Evolutionary conservation across 2,329 filamentous ascomycete species (phyloP), one percentile per base, ranked within the genome.

Genomic region (Pestalotiopsis sp.): DNA sequence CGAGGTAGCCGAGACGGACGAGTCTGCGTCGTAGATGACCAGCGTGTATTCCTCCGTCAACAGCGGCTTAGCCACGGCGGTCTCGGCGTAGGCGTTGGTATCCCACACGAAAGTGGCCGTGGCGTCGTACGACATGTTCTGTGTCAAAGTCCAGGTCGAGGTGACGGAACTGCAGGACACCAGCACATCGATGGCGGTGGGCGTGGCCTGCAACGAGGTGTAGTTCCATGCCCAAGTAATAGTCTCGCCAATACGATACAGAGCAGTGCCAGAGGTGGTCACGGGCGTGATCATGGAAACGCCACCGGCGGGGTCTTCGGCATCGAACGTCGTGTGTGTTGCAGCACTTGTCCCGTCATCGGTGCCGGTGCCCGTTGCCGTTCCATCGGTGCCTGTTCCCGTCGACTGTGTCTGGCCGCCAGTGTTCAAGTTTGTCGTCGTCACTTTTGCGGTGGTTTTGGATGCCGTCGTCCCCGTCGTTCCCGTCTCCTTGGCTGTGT

Each of bases 161-260:
- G 82, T 78, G 59, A 83, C 86, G 7, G 77, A 77, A 56, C 85
- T 85, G 81, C 87, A 89, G 72, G 86, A 87, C 41, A 89, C 82
- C 68, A 90, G 77, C 14, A 91, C 81, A 71, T 91, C 88, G 68
- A 92, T 75, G 56, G 88, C 89, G 3, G 86, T 89, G 2, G 90
- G 90, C 1, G 83, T 86, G 31, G 81, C 87, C 67, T 84, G 81
- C 38, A 92, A 78, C 59, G 85, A 85, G 3, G 90, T 91, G 81
- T 91, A 91, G 80, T 91, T 91, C 89, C 89, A 92, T 61, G 80
- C 84, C 78, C 87, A 89, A 14, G 88, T 91, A 58, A 90, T 81
- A 59, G 82, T 82, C 68, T 90, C 85, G 70, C 87, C 86, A 70
- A 91, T 88, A 75, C 88, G 88, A 83, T 87, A 90, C 56, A 89